Evolutionary conservation across 257 asterid genomes (phyloP).

Genomic region (Echium plantagineum): DNA sequence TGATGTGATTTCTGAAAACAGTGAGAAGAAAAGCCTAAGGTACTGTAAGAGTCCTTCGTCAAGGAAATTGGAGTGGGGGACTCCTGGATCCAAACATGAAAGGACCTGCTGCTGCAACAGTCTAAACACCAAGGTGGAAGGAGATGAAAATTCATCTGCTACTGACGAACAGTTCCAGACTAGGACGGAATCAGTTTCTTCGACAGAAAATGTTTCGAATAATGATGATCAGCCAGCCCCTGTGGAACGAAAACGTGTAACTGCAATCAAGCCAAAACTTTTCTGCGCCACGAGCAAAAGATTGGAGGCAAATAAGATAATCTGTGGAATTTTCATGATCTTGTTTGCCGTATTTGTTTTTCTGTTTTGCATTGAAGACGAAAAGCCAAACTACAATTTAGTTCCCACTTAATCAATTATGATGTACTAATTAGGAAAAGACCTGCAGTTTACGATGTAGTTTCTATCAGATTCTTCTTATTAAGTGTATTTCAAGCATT

Average conservation of each 20-base stretch:
- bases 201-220: slow-evolving; percentile 38
- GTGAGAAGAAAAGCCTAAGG: slow-evolving; percentile 31
- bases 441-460: neutral
- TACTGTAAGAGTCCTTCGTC: slow-evolving; percentile 28
- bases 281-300: neutral
- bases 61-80: slow-evolving; percentile 22
- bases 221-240: slow-evolving; percentile 22
- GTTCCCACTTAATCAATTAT: slow-evolving; percentile 54
- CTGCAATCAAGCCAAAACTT: slow-evolving; percentile 12
- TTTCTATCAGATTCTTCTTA: neutral
- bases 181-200: slow-evolving; percentile 55
- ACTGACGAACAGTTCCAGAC: slow-evolving; percentile 23
- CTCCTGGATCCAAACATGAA: slow-evolving; percentile 26
- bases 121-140: slow-evolving; percentile 11
- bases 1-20: slow-evolving; percentile 23
- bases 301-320: slow-evolving; percentile 10
- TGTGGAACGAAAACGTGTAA: slow-evolving; percentile 12
- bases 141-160: slow-evolving; percentile 17
- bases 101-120: slow-evolving; percentile 19
- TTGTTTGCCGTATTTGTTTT: slow-evolving; percentile 9
- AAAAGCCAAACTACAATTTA: slow-evolving; percentile 24
- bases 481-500: neutral
- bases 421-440: neutral
- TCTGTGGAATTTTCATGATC: slow-evolving; percentile 15
- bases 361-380: slow-evolving; percentile 34